Evolutionary conservation across 306 rosid genomes (phyloP), one percentile per base, ranked within the genome.

Genomic region (Datisca glomerata): DNA sequence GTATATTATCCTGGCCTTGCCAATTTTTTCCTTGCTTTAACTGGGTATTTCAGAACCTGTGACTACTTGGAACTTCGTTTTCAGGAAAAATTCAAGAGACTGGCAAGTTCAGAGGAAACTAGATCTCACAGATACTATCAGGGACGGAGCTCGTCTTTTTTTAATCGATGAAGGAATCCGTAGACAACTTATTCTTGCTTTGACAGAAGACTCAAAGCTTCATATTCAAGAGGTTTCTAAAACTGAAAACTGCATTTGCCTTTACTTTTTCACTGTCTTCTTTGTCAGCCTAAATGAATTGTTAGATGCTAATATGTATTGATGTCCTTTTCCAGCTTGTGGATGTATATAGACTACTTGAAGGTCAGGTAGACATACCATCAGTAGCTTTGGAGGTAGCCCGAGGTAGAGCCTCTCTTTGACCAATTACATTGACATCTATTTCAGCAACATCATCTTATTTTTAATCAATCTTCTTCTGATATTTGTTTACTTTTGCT

Each of bases 201-300:
- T 91, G 62, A 91, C 94, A 0, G 96, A 91, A 73, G 98, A 91
- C 65, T 91, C 96, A 35, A 85, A 71, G 81, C 94, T 84, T 73
- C 98, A 84, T 61, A 51, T 91, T 50, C 81, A 85, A 71, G 98
- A 91, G 92, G 96, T 91, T 51, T 43, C 61, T 22, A 43, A 18
- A 63, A 45, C 33, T 36, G 24, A 42, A 24, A 20, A 34, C 5
- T 12, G 16, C 16, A 21, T 12, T 11, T 41, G 29, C 31, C 41
- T 40, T 12, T 20, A 3, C 14, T 41, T 16, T 18, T 11, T 6
- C 23, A 36, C 12, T 1, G 0, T 4, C 21, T 7, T 8, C 17
- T 18, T 21, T 25, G 12, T 24, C n/a, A 8, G 9, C 1, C 36
- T 31, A 28, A 28, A 28, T 1, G 21, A 35, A 33, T 35, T 18